Conservation (phyloP, 306 rosid species). For the Pterocarpus macrocarpus region DNA sequence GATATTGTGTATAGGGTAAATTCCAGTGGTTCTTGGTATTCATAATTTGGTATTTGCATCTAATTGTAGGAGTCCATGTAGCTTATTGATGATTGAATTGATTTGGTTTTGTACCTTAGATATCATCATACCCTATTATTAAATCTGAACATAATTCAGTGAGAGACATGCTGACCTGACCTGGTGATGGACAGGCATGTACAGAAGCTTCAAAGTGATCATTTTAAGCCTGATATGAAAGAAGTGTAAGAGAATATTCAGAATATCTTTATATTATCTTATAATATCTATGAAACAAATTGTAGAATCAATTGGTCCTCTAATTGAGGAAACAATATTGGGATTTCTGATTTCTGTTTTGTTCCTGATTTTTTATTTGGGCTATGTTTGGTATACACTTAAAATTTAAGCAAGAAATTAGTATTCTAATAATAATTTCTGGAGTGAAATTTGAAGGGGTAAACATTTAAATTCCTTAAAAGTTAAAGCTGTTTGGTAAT, state of each 20-base stretch:
- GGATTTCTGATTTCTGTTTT: not conserved
- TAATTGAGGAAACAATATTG: not conserved
- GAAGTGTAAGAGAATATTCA: not conserved
- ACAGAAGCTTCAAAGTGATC: slow-evolving; percentile 49
- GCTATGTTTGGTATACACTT: not conserved
- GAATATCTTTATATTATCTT: slow-evolving; percentile 2
- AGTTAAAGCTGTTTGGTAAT: too few species aligned
- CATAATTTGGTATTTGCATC: slow-evolving; percentile 13
- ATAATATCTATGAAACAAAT: not conserved
- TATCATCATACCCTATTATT: slow-evolving; percentile 39
- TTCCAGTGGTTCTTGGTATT: slow-evolving; percentile 28
- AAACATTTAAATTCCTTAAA: not conserved
- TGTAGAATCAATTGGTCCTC: slow-evolving; percentile 13
- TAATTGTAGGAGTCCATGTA: slow-evolving; percentile 23
- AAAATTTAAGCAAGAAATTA: not conserved
- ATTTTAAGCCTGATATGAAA: slow-evolving; percentile 48
- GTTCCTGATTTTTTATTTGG: not conserved
- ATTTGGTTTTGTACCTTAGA: slow-evolving; percentile 31
- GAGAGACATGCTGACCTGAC: slow-evolving; percentile 53
- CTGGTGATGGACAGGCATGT: slow-evolving; percentile 47
- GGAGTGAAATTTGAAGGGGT: not conserved
- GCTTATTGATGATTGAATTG: slow-evolving; percentile 19
- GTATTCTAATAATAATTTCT: not conserved
- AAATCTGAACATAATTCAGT: slow-evolving; percentile 55
- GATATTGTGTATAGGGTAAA: slow-evolving; percentile 28